These are phyloP conservation scores for Sphagnum tenellum DNA, from an alignment of 225 moss, liverwort and hornwort genomes.

Conservation along the genomic window DNA sequence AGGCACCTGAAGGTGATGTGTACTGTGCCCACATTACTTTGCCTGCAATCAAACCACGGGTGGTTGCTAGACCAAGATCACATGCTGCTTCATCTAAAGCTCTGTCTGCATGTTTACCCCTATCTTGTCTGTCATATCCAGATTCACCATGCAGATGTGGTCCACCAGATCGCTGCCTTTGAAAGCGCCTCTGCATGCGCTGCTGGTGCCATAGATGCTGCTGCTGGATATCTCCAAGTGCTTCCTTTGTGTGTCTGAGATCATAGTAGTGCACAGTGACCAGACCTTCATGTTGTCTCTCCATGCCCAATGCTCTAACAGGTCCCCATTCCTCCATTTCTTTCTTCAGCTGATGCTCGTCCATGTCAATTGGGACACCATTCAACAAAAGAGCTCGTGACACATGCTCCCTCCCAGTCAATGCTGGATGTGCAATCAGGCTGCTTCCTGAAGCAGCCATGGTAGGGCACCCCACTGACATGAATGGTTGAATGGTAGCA, in stretches of 20 bases:
- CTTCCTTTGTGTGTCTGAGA: constrained; percentile 80
- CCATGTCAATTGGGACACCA: constrained; percentile 59
- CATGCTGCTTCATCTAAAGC: constrained; percentile 8
- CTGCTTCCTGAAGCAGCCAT: constrained; percentile 28
- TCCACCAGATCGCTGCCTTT: constrained; percentile 30
- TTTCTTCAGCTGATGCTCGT: constrained; percentile 42
- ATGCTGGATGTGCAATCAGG: constrained; percentile 41
- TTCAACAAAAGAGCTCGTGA: constrained; percentile 77
- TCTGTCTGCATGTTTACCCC: constrained; percentile 10
- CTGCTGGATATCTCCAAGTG: constrained; percentile 72
- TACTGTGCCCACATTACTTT: constrained; percentile 93
- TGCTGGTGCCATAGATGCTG: constrained; percentile 91
- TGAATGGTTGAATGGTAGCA: not conserved
- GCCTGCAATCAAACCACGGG: constrained; percentile 63
- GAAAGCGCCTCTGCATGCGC: constrained; percentile 79
- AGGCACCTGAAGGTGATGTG: constrained; percentile 56
- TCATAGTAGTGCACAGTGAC: constrained; percentile 82
- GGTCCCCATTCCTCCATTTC: constrained; percentile 87
- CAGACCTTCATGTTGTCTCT: constrained; percentile 61
- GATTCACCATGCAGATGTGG: constrained; percentile 11
- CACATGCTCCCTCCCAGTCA: constrained; percentile 81
- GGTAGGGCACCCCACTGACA: constrained; percentile 39
- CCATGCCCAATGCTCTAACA: constrained; percentile 65
- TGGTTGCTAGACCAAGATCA: constrained; percentile 2
- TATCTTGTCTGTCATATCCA: constrained; percentile 31